Evolutionary conservation across 2,329 filamentous ascomycete genomes (phyloP), one percentile per base, ranked within the genome.

Genomic region (Fusarium sterilihyphosum): DNA sequence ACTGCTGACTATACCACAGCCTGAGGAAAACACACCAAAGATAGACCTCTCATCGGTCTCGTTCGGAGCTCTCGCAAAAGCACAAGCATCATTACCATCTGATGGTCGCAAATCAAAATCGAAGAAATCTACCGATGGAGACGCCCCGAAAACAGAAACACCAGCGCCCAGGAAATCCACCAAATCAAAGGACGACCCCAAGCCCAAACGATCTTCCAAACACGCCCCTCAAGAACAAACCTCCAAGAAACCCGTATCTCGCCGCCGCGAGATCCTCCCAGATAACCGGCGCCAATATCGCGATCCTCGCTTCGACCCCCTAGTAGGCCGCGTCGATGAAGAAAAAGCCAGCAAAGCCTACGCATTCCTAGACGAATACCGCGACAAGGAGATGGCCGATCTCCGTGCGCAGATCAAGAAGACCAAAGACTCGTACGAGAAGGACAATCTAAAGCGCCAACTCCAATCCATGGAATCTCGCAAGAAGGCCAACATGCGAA

Each of bases 1-100:
- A 41, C n/a, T 54, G 16, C 68, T 78, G 46, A 77, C 41, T 44
- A 20, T n/a, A 33, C 8, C 11, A 35, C 35, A 81, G 77, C 70
- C 75, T 2, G 79, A 80, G 31, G 76, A 76, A 33, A 81, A 81
- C 41, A 43, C 73, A 4, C 78, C 84, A 11, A 82, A 81, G 24
- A 81, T 87, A 64, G 86, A 88, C 67, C 83, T 87, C 50, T 85
- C 89, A 14, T 86, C 87, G 70, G 90, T 98, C 74, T 96, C 95
- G 31, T 98, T 98, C 79, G 95, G 95, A 72, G 93, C 94, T n/a
- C 87, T 98, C 46, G 94, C 94, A 73, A 94, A 94, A 86, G 95
- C 95, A 3, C 94, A 97, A 84, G 92, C 92, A 44, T 89, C 91
- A 1, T 83, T 97, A 38, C 85, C 80, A 40, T 75, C 79, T 49